Conservation (phyloP, 352 stramenopile species). For the Globisporangium takayamanum region DNA sequence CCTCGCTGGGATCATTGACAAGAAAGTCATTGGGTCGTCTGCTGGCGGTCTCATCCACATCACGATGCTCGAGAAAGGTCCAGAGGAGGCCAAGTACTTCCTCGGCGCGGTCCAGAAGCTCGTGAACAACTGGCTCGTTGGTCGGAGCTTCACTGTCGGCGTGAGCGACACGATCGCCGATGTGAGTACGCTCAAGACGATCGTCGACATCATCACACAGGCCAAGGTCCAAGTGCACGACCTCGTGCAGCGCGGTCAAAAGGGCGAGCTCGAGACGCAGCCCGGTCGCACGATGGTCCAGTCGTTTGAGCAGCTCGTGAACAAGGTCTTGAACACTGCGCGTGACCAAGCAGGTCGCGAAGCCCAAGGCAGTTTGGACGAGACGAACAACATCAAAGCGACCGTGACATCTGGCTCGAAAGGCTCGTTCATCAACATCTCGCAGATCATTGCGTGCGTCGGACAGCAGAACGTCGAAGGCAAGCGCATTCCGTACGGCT, state of each 20-base stretch:
- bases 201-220: conserved; percentile 98
- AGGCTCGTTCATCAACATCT: conserved; percentile 99
- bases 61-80: conserved; percentile 91
- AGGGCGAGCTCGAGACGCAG: conserved; percentile 96
- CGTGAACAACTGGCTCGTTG: conserved; percentile 98
- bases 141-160: conserved; percentile 97
- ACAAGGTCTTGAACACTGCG: conserved; percentile 92
- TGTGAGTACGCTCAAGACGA: conserved; percentile 96
- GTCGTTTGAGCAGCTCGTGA: conserved; percentile 98
- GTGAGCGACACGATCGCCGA: conserved; percentile 98
- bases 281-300: conserved; percentile 99
- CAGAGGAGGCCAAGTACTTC: conserved; percentile 85
- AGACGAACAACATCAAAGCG: conserved; percentile 99
- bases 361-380: conserved; percentile 84
- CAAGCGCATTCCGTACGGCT: conserved; percentile 96
- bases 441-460: conserved; percentile 99
- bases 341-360: conserved; percentile 81
- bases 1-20: conserved; percentile 97
- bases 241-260: conserved; percentile 96
- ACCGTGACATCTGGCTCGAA: conserved; percentile 99
- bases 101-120: conserved; percentile 94
- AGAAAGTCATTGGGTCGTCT: conserved; percentile 98
- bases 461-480: conserved; percentile 98
- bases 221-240: conserved; percentile 93
- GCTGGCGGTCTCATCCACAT: conserved; percentile 97